Base-by-base conservation (phyloP, 2,329 filamentous ascomycete species). In the Colletotrichum simmondsii region DNA sequence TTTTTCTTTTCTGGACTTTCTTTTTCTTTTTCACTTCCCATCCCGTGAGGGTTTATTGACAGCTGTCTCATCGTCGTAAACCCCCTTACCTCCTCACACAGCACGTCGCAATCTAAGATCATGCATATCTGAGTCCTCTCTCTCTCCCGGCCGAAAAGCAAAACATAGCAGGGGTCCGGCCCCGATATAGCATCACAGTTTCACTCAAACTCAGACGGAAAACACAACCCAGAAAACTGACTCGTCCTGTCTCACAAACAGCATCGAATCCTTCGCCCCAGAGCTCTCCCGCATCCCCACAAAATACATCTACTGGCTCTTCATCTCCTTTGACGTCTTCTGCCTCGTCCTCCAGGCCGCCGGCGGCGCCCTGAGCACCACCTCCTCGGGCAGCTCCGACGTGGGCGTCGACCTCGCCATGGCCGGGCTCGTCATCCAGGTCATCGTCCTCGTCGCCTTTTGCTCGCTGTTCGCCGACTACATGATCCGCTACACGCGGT, bases 351-450 rank as follows among this genome's bases (percentile, higher is more conserved):
- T 91, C 42, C 89, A 91, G 80, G 89, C 87, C 37, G 82, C 86
- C 10, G 89, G 89, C 30, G 89, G 89, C 32, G 88, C 86, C 28
- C 77, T 90, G 30, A 86, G 87, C 2, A 84, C 85, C 30, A 76
- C 83, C 2, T 82, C 83, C 11, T 76, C 78, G 35, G 88, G 88
- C 37, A 75, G 83, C 62, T 88, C 86, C 74, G 77, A 83, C n/a
- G 22, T 76, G n/a, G 82, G 84, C 70, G 78, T 84, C 62, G 73
- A 85, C 77, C 75, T 85, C 60, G 83, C 83, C 69, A 80, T 80
- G 12, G 86, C 85, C 2, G 90, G 90, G 16, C 87, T 92, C 24
- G 82, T 86, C n/a, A 85, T 91, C 68, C 90, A 92, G 76, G 87
- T 92, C 53, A 82, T 84, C 68, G 87, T 88, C 5, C 86, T 92